Evolutionary conservation across 78 protist genomes (phyloP).

Genomic region (Mastigamoeba balamuthi): DNA sequence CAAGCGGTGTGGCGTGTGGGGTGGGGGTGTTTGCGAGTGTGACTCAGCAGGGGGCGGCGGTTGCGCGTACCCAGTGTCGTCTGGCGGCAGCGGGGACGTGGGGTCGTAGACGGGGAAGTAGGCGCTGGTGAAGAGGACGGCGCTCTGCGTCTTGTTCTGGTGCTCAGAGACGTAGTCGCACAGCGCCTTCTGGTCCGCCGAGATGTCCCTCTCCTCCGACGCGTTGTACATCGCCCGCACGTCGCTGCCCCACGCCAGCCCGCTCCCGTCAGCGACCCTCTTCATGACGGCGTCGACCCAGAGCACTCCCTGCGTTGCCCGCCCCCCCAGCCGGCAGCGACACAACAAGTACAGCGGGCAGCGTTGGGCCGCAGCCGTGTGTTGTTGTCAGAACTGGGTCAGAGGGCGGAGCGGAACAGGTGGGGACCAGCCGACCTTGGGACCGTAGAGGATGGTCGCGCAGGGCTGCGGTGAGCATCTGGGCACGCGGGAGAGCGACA

Average conservation of each 20-base stretch:
- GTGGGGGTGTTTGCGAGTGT: too few species aligned
- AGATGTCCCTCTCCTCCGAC: not conserved
- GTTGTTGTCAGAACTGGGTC: not conserved
- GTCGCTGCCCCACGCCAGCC: not conserved
- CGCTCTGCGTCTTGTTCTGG: not conserved
- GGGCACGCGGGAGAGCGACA: too few species aligned
- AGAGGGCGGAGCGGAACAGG: not conserved
- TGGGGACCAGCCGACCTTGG: not conserved
- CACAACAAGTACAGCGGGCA: not conserved
- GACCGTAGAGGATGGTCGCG: not conserved
- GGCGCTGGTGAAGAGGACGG: not conserved
- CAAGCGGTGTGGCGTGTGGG: too few species aligned
- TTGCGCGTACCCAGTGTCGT: not conserved
- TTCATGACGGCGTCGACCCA: conserved; percentile 1
- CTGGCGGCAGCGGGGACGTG: not conserved
- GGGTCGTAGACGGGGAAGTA: not conserved
- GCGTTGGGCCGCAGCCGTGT: not conserved
- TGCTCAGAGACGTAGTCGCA: not conserved
- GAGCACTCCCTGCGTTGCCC: not conserved
- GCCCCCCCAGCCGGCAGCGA: not conserved
- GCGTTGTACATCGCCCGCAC: not conserved
- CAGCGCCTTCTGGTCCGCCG: not conserved
- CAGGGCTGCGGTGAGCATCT: too few species aligned
- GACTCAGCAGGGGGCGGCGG: too few species aligned
- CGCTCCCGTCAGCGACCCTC: not conserved